Evolutionary conservation across 352 stramenopile species (phyloP), one percentile per base, ranked within the genome.

Genomic region (Pseudoperonospora humuli): DNA sequence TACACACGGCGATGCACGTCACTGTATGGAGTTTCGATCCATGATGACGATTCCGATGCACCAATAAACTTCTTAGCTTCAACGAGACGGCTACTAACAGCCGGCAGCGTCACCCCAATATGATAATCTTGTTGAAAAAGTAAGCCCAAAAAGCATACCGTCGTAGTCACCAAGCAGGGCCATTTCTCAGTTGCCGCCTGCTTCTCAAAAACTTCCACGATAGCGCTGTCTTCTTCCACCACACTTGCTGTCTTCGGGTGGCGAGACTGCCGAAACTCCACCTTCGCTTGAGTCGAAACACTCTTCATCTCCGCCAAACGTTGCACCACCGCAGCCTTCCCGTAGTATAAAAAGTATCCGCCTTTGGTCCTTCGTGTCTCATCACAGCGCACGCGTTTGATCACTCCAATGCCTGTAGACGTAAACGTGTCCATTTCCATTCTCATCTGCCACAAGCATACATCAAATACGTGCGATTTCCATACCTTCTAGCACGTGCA

Each of bases 401-500:
- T 70, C 33, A 85, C 57, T 14, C 73, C 70, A 43, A 85, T 57
- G 2, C 70, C 75, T 88, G 21, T 23, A 48, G 45, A 14, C 11
- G 38, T 14, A 51, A 27, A 21, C 8, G 14, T 47, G 50, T 24
- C 32, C 13, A 45, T 45, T 32, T 38, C 5, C 5, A 31, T n/a
- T 20, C 28, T 32, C 32, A 14, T 15, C 20, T 28, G 39, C 5
- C 7, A 20, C 28, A 33, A 29, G 25, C 10, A 28, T 29, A 7
- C 8, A 31, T n/a, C n/a, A 41, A 11, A 21, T 3, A 29, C 32
- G n/a, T 19, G 40, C n/a, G 40, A 5, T 14, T 14, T 14, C n/a
- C 27, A 34, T 54, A 84, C 76, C 76, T 85, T 89, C 76, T 11
- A 89, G 45, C 3, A 89, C 76, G 33, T 89, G 75, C 15, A 89